A percentile compares a stretch with the other conserved stretches of the same genome.
Evolutionary conservation across 345 rosid species (phyloP).

Genomic region (Eucalyptus regnans): DNA sequence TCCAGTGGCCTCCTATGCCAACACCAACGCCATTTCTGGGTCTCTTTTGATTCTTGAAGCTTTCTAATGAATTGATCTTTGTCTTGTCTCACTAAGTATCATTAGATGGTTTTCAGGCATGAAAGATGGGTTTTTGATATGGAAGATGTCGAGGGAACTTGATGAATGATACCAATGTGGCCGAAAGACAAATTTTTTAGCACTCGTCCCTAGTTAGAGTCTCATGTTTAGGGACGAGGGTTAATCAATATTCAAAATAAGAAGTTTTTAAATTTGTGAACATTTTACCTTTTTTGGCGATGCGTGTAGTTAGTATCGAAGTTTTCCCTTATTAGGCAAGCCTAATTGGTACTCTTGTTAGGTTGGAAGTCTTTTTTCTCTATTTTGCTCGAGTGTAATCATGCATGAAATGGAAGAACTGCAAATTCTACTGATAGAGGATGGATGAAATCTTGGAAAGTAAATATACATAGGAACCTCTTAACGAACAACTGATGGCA

Average conservation of each 20-base stretch:
- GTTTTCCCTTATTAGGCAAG: neutral
- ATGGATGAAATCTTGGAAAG: neutral
- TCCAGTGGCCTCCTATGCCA: neutral
- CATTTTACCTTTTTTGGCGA: neutral
- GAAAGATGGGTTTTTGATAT: neutral
- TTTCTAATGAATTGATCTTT: neutral
- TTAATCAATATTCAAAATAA: neutral
- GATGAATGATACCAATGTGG: neutral
- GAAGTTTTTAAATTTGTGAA: neutral
- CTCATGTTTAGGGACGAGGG: neutral
- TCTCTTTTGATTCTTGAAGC: neutral
- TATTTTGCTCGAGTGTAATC: neutral
- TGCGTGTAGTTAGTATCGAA: neutral
- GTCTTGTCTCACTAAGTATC: neutral
- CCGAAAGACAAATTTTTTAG: neutral
- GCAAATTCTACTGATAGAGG: neutral
- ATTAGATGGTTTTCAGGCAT: neutral
- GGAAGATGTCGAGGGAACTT: neutral
- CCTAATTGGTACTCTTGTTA: neutral
- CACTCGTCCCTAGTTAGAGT: neutral
- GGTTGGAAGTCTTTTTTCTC: neutral
- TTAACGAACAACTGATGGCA: neutral
- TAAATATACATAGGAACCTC: neutral
- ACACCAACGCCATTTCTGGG: neutral
- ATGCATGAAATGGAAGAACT: neutral